Conservation (phyloP, 2,329 filamentous ascomycete genomes). For the Pestalotiopsis sp. region DNA sequence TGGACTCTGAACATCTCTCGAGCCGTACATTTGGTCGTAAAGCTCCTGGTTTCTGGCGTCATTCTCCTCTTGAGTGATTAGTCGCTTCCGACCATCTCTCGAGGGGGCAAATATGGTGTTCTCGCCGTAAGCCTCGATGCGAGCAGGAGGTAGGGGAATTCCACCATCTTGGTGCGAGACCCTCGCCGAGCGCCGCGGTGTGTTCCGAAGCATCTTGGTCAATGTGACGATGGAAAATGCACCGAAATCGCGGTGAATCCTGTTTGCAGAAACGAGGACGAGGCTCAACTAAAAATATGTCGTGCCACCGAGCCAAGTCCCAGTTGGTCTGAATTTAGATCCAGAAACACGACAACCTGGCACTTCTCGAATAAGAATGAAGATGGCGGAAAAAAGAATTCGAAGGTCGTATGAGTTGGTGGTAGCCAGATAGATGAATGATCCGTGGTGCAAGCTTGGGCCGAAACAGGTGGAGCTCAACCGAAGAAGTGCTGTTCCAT, state of each 20-base stretch:
- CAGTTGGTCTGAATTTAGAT: background rate
- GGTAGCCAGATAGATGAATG: slow-evolving; percentile 10
- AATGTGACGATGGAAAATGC: background rate
- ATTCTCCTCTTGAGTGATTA: slow-evolving; percentile 24
- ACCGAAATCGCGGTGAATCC: background rate
- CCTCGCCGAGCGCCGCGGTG: background rate
- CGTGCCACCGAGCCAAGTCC: background rate
- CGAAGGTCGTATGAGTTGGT: background rate
- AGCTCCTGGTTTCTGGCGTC: slow-evolving; percentile 19
- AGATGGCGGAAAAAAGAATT: background rate
- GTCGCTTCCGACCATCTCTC: slow-evolving; percentile 8
- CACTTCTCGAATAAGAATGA: background rate
- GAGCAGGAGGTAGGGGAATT: slow-evolving; percentile 25
- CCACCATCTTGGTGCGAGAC: background rate
- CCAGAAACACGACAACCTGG: background rate
- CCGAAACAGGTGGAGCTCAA: background rate
- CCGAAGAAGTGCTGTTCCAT: background rate
- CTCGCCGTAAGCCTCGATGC: slow-evolving; percentile 33
- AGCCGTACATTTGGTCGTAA: slow-evolving; percentile 15
- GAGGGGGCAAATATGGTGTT: slow-evolving; percentile 25
- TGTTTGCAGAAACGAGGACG: background rate
- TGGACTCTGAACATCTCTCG: slow-evolving; percentile 18
- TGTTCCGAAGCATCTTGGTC: background rate
- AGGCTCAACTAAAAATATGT: background rate
- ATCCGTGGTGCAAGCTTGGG: background rate